These are phyloP conservation scores for Hibiscus mutabilis DNA, from an alignment of 345 rosid species.

Conservation along the genomic window DNA sequence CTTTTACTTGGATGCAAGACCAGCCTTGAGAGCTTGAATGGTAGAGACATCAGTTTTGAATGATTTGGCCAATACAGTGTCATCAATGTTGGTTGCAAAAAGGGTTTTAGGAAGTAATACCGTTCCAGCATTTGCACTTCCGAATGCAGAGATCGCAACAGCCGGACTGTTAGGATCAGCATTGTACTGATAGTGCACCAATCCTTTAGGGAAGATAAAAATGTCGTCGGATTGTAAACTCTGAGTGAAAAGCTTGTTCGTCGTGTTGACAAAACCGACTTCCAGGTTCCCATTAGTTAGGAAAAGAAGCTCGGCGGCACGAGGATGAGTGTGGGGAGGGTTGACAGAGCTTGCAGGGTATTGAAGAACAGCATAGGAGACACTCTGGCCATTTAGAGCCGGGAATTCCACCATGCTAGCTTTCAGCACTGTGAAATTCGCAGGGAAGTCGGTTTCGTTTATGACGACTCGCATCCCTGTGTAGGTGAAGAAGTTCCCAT, in stretches of 20 bases:
- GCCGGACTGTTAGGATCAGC: neutral
- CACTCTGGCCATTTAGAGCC: neutral
- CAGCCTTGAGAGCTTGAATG: slow-evolving; percentile 4
- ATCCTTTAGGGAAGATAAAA: neutral
- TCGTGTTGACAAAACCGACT: no score
- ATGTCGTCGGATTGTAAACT: neutral
- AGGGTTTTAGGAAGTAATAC: neutral
- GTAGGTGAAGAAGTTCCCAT: slow-evolving; percentile 4
- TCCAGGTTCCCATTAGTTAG: neutral
- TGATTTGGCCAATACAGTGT: neutral
- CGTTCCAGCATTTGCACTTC: neutral
- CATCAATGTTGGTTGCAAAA: neutral
- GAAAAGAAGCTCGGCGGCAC: neutral
- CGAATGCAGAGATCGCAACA: neutral
- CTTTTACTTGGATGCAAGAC: neutral
- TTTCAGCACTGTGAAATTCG: neutral
- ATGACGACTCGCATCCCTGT: neutral
- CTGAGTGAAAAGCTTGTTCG: neutral
- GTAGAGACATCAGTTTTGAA: neutral
- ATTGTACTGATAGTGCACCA: neutral
- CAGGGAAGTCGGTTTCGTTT: neutral
- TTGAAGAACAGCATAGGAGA: neutral
- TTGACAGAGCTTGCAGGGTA: neutral
- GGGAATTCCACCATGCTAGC: neutral
- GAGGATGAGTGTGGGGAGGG: neutral